A percentile compares a stretch with the other conserved stretches of the same genome.
phyloP scores from a whole-genome alignment of 176 grass and related monocot species.

The Bromus sterilis region DNA sequence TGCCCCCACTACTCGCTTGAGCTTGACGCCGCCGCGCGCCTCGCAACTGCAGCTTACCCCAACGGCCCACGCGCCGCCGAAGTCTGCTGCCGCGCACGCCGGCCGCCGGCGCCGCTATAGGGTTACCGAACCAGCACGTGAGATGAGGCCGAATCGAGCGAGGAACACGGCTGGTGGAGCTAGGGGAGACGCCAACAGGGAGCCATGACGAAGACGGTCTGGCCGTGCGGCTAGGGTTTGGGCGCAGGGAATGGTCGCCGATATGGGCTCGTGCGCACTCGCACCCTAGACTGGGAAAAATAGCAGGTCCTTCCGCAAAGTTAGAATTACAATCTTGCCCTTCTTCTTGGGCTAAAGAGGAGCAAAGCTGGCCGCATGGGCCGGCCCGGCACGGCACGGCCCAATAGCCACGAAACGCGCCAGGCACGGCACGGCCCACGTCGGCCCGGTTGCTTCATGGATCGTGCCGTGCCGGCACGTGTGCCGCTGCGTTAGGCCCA shows the following conservation, averaged over 20 bases:
- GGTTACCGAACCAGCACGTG: background rate
- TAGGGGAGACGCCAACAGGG: background rate
- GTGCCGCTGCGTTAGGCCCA: too few relatives aligned
- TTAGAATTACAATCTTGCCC: background rate
- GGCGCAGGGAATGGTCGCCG: background rate
- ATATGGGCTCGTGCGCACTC: background rate
- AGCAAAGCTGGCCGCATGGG: too few relatives aligned
- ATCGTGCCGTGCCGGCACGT: too few relatives aligned
- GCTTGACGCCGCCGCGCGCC: background rate
- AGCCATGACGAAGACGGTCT: background rate
- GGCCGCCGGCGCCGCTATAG: background rate
- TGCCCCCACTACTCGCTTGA: background rate
- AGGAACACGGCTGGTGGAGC: background rate
- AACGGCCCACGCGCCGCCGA: background rate
- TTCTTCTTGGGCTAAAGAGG: background rate
- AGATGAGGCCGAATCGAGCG: background rate
- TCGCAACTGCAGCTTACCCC: background rate
- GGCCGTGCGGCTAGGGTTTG: constrained; percentile 2
- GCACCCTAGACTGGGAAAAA: background rate
- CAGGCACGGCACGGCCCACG: too few relatives aligned
- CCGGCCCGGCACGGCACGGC: too few relatives aligned
- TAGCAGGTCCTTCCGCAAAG: background rate
- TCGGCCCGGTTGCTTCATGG: too few relatives aligned
- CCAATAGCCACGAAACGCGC: too few relatives aligned
- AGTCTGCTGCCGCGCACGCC: background rate